phyloP scores from a whole-genome alignment of 2,329 filamentous ascomycete genomes.

The Alternaria postmessia region DNA sequence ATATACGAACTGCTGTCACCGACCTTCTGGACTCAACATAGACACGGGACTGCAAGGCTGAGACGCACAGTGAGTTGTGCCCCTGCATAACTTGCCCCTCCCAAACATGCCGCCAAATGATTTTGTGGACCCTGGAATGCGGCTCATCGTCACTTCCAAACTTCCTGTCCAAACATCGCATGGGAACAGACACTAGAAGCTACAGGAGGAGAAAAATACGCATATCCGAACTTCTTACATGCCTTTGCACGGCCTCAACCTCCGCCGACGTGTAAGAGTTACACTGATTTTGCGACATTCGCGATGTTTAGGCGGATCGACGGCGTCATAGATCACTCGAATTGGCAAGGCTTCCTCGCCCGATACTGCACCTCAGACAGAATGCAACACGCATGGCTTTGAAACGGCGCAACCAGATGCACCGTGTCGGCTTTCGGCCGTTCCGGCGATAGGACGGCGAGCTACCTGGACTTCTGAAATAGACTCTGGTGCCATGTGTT shows the following conservation, averaged over 20 bases:
- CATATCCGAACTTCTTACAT: neutral
- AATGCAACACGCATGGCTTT: slow-evolving; percentile 36
- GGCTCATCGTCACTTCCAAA: slow-evolving; percentile 3
- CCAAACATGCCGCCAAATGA: slow-evolving; percentile 1
- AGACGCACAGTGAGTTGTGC: slow-evolving; percentile 9
- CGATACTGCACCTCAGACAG: slow-evolving; percentile 42
- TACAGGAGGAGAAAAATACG: neutral
- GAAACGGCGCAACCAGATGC: slow-evolving; percentile 29
- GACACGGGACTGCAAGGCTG: slow-evolving; percentile 3
- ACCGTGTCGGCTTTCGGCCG: slow-evolving; percentile 27
- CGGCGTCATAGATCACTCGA: slow-evolving; percentile 48
- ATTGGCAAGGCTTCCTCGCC: slow-evolving; percentile 44
- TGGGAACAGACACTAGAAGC: neutral
- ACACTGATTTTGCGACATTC: neutral
- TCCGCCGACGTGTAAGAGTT: neutral
- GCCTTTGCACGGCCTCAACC: neutral
- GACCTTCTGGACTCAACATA: neutral
- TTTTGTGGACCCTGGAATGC: slow-evolving; percentile 15
- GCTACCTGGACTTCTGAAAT: slow-evolving; percentile 14
- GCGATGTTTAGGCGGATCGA: slow-evolving; percentile 23
- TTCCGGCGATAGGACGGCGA: slow-evolving; percentile 13
- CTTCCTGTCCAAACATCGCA: neutral
- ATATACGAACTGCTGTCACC: neutral
- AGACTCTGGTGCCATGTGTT: slow-evolving; percentile 8
- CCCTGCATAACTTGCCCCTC: slow-evolving; percentile 19